Evolutionary conservation across 2,329 filamentous ascomycete genomes (phyloP).

Genomic region (Pyrenochaeta sp.): DNA sequence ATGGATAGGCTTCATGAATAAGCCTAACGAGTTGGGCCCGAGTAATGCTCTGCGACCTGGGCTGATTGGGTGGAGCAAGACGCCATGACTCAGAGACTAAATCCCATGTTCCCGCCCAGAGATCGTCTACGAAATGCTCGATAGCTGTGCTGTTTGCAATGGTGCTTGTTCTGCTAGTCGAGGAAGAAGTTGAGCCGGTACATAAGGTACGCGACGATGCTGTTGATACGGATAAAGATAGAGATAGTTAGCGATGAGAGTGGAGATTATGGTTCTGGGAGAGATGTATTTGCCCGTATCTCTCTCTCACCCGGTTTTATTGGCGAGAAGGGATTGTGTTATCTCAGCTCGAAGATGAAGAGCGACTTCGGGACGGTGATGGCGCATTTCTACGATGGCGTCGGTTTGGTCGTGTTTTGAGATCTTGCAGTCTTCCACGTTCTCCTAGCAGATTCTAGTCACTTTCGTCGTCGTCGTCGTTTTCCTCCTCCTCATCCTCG

Average conservation of each 20-base stretch:
- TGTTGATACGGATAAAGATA: background rate
- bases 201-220: background rate
- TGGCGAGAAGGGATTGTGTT: background rate
- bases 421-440: background rate
- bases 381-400: background rate
- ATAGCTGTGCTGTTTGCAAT: background rate
- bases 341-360: background rate
- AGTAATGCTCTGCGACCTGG: background rate
- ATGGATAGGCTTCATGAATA: background rate
- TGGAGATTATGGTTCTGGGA: background rate
- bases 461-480: background rate
- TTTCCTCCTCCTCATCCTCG: background rate
- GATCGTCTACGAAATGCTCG: background rate
- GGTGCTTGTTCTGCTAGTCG: background rate
- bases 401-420: background rate
- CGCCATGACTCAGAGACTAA: slow-evolving; percentile 2
- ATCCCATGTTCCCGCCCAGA: slow-evolving; percentile 6
- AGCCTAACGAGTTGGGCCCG: slow-evolving; percentile 1
- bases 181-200: background rate
- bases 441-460: background rate
- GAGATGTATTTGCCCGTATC: background rate
- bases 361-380: background rate
- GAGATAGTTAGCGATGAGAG: background rate
- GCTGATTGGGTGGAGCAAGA: background rate
- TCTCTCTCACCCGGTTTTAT: background rate